phyloP scores from a whole-genome alignment of 2,329 filamentous ascomycete species.

The Nothopassalora personata region DNA sequence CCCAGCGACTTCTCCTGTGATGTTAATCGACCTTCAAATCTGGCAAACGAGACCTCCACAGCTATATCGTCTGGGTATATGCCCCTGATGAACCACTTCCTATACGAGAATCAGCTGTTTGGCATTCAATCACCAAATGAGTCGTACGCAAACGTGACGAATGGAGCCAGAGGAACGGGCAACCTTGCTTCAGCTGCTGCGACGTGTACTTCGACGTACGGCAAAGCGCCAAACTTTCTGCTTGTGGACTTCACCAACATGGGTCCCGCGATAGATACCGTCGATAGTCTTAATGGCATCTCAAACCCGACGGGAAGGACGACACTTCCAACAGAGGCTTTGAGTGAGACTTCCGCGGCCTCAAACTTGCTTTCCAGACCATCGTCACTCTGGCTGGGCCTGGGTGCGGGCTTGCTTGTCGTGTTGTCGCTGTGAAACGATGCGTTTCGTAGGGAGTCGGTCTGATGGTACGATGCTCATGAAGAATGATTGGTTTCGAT shows the following conservation, averaged over 20 bases:
- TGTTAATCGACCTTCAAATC: slow-evolving; percentile 13
- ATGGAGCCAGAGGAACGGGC: slow-evolving; percentile 36
- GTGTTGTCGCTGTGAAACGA: slow-evolving; percentile 15
- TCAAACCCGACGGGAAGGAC: slow-evolving; percentile 13
- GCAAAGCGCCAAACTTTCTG: slow-evolving; percentile 39
- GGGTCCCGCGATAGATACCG: slow-evolving; percentile 40
- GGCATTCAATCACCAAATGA: slow-evolving; percentile 40
- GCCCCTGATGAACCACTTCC: slow-evolving; percentile 47
- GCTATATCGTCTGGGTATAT: slow-evolving; percentile 29
- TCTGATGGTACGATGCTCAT: slow-evolving; percentile 9
- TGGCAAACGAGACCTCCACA: slow-evolving; percentile 14
- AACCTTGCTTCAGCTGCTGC: slow-evolving; percentile 42
- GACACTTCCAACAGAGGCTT: slow-evolving; percentile 4
- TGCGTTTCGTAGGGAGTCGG: slow-evolving; percentile 1
- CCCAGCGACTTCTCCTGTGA: slow-evolving; percentile 22
- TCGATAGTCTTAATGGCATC: slow-evolving; percentile 37
- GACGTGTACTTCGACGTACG: slow-evolving; percentile 37
- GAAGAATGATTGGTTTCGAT: slow-evolving; percentile 8
- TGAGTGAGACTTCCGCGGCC: slow-evolving; percentile 12
- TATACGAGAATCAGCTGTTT: slow-evolving; percentile 40
- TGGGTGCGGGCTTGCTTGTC: slow-evolving; percentile 15
- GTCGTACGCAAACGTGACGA: slow-evolving; percentile 36
- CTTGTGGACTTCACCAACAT: slow-evolving; percentile 44
- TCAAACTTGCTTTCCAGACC: slow-evolving; percentile 2
- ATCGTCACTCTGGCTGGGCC: slow-evolving; percentile 13